phyloP scores from a whole-genome alignment of 2,329 filamentous ascomycete genomes.

The Pezicula carpinea region DNA sequence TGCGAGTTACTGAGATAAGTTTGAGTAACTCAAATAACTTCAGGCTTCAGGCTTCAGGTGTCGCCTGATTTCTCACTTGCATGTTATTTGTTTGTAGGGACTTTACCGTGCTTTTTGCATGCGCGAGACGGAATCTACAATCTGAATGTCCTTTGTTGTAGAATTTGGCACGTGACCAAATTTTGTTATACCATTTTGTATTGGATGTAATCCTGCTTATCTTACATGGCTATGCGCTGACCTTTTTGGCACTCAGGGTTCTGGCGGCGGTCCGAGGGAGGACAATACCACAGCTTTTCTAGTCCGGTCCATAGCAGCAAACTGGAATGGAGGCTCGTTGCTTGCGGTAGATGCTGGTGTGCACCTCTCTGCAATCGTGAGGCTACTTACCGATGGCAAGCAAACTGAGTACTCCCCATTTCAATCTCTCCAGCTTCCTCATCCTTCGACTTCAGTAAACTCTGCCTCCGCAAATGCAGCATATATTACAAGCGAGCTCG shows the following conservation, averaged over 20 bases:
- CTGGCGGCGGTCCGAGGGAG: conserved; percentile 85
- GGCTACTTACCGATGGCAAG: conserved; percentile 51
- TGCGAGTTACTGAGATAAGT: too few relatives aligned
- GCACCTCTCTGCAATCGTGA: conserved; percentile 79
- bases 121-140: too few relatives aligned
- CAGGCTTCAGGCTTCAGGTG: too few relatives aligned
- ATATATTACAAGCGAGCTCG: conserved; percentile 70
- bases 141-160: too few relatives aligned
- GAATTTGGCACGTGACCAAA: neutral
- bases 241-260: conserved; percentile 53
- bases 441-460: conserved; percentile 37
- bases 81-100: too few relatives aligned
- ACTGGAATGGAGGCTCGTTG: conserved; percentile 78
- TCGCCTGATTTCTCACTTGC: too few relatives aligned
- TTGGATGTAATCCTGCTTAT: neutral
- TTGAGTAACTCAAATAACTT: too few relatives aligned
- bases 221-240: conserved; percentile 8
- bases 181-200: neutral
- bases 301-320: conserved; percentile 72
- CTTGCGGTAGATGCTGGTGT: conserved; percentile 93
- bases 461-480: conserved; percentile 69
- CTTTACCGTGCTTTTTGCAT: too few relatives aligned
- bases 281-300: conserved; percentile 86
- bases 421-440: conserved; percentile 67
- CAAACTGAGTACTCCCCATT: conserved; percentile 64